Percentiles rank a stretch among this genome's conserved stretches.
phyloP scores from a whole-genome alignment of 2,329 filamentous ascomycete genomes.

The Cyphellophora europaea region DNA sequence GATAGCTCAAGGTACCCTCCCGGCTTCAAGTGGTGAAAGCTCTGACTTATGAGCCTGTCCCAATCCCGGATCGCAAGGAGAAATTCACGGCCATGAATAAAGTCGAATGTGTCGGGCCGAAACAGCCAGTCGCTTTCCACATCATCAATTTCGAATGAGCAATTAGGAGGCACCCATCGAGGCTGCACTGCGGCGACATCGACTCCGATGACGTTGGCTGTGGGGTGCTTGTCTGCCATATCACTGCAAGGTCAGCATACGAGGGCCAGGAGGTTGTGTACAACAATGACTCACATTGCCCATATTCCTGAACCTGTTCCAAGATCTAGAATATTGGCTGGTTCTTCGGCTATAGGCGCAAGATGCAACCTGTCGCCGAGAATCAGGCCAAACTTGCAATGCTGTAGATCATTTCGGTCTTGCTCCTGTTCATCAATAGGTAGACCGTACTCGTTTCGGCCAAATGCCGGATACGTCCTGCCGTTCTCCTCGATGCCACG shows the following conservation, averaged over 20 bases:
- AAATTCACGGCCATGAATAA: constrained; percentile 22
- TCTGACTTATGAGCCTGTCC: constrained; percentile 11
- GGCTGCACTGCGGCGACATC: constrained; percentile 43
- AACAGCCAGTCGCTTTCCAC: constrained; percentile 25
- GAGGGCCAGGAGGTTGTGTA: constrained; percentile 17
- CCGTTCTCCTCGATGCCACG: constrained; percentile 10
- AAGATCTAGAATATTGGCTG: constrained; percentile 11
- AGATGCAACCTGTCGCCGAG: constrained; percentile 5
- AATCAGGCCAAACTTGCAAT: constrained; percentile 3
- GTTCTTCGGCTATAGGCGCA: constrained; percentile 6
- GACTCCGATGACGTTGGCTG: constrained; percentile 34
- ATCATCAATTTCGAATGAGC: constrained; percentile 25
- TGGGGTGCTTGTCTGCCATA: constrained; percentile 25
- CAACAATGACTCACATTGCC: constrained; percentile 23
- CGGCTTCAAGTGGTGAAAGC: constrained; percentile 21
- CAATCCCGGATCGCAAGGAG: constrained; percentile 15
- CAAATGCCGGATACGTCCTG: constrained; percentile 9
- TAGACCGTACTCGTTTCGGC: constrained; percentile 7
- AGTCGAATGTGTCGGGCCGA: constrained; percentile 21
- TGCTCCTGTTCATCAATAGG: constrained; percentile 10
- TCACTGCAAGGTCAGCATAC: neutral
- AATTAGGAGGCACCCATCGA: constrained; percentile 27
- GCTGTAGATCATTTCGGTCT: constrained; percentile 6
- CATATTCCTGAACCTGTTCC: constrained; percentile 10
- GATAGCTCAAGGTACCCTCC: constrained; percentile 22